Evolutionary conservation across 2,329 filamentous ascomycete species (phyloP).

Genomic region (Aspergillus clavatus): DNA sequence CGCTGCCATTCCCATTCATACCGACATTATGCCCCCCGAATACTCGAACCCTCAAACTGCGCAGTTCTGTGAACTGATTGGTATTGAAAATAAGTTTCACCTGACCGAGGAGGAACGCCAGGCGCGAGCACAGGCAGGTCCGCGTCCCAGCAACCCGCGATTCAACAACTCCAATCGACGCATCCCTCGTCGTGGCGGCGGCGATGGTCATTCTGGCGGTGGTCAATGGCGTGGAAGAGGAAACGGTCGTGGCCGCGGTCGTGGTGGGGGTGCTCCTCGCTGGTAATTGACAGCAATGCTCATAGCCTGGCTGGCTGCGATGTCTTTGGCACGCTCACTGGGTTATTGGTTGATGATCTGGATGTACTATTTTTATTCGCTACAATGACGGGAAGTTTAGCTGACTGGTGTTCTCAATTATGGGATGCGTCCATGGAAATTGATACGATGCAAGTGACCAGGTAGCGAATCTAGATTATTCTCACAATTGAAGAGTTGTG

Average conservation of each 20-base stretch:
- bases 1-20: conserved; percentile 52
- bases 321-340: too few species aligned
- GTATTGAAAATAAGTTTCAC: conserved; percentile 71
- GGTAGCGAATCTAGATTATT: too few species aligned
- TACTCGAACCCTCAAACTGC: conserved; percentile 83
- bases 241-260: neutral
- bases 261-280: neutral
- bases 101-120: conserved; percentile 66
- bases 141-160: conserved; percentile 39
- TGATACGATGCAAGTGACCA: too few species aligned
- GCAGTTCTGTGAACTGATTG: conserved; percentile 73
- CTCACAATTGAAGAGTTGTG: too few species aligned
- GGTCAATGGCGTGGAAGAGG: neutral
- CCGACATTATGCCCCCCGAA: conserved; percentile 64
- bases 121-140: conserved; percentile 55
- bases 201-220: neutral
- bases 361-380: too few species aligned
- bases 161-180: conserved; percentile 13
- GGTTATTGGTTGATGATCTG: too few species aligned
- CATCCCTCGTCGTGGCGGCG: conserved; percentile 18
- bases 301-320: too few species aligned
- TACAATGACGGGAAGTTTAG: too few species aligned
- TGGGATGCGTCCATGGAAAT: too few species aligned
- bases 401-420: too few species aligned
- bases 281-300: neutral